Evolutionary conservation across 805 yeast species (phyloP), one percentile per base, ranked within the genome.

Genomic region (Phaffomyces thermotolerans): DNA sequence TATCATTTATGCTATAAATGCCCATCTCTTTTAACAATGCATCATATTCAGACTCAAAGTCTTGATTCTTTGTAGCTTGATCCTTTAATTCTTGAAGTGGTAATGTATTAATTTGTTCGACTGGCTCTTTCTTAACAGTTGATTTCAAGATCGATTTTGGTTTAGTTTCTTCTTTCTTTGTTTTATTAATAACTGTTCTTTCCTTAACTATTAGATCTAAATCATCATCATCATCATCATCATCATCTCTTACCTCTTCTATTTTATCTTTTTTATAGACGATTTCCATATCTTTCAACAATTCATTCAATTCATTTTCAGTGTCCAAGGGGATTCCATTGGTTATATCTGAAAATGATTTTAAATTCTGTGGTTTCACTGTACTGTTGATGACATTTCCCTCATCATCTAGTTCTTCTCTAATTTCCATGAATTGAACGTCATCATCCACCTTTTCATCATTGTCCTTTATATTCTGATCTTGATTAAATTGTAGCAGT

Each of bases 361-460:
- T 53, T 22, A 51, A 53, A 32, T 57, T 53, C 22, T 69, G 65
- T 0, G 76, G 75, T 27, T 64, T 65, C 3, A 78, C 66, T 4
- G 65, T 51, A n/a, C 77, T 57, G 13, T 48, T 60, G 1, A 84
- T 57, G 2, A 89, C 71, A 47, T 84, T 78, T 0, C 79, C 96
- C n/a, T 84, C 80, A 1, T 86, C 96, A 60, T 89, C 96, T 33
- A 90, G 61, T 42, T 80, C 84, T 57, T 89, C 97, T 42, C 80
- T 71, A 20, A 90, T 90, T 45, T 89, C 96, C 79, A 88, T 78
- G 22, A 85, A 66, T 1, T 87, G 89, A 2, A 80, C 53, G 1
- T 71, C 78, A 14, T 74, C 79, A 4, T 67, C 76, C 13, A 13
- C 18, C 10, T 23, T 37, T 15, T 25, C 32, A 14, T 24, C 13